phyloP scores from a whole-genome alignment of 78 protist species.

The Cavenderia fasciculata region DNA sequence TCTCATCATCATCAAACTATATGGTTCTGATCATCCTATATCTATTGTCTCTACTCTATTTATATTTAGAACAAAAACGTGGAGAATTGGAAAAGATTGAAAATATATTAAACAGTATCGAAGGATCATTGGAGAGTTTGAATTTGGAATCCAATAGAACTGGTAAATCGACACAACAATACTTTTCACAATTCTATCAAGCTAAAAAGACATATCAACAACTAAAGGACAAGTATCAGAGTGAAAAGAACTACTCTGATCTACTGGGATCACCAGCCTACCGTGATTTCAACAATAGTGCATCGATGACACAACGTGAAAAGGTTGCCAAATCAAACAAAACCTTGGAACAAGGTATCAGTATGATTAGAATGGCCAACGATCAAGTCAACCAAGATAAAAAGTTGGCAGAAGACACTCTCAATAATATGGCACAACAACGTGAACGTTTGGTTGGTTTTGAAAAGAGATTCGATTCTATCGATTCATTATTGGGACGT shows the following conservation, averaged over 20 bases:
- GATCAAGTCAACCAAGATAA: conserved; percentile 47
- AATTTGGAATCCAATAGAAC: conserved; percentile 68
- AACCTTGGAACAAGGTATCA: conserved; percentile 47
- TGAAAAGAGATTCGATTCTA: conserved; percentile 58
- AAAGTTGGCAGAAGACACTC: conserved; percentile 15
- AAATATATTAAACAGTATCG: conserved; percentile 10
- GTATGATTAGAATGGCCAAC: conserved; percentile 67
- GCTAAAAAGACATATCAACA: conserved; percentile 49
- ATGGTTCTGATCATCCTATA: no score
- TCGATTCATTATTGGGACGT: conserved; percentile 27
- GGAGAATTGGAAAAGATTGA: conserved; percentile 44
- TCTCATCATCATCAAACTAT: no score
- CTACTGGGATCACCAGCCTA: conserved; percentile 10
- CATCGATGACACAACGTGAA: conserved; percentile 39
- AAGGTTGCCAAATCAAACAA: conserved; percentile 30
- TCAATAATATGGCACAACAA: conserved; percentile 31
- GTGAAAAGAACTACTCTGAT: conserved; percentile 66
- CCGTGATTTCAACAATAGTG: conserved; percentile 2
- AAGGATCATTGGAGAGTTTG: conserved; percentile 31
- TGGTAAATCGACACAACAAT: conserved; percentile 64
- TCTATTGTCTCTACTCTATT: no score
- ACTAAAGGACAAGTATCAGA: conserved; percentile 50
- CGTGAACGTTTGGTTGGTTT: conserved; percentile 58
- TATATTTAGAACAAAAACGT: conserved; percentile 26
- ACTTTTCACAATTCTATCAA: conserved; percentile 52